Conservation (phyloP, 805 yeast species). For the Candida sanyiensis region DNA sequence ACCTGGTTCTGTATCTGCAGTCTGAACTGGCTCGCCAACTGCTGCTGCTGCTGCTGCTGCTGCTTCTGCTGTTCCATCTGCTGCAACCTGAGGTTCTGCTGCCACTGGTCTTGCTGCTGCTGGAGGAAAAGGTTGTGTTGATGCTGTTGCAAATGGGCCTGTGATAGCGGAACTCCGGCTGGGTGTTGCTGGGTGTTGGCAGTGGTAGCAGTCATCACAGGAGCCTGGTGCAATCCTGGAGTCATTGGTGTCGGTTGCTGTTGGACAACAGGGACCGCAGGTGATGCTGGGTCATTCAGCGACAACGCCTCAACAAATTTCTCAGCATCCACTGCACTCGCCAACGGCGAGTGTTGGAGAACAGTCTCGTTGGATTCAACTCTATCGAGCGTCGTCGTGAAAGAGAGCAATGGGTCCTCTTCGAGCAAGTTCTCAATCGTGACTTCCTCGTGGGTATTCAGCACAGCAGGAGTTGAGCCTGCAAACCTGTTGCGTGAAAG, state of each 20-base stretch:
- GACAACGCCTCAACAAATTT: constrained; percentile 8
- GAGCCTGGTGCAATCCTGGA: too few species aligned
- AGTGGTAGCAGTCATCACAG: not conserved
- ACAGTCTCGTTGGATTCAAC: constrained; percentile 27
- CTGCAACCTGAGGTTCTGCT: not conserved
- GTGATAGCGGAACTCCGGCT: not conserved
- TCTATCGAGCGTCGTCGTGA: constrained; percentile 24
- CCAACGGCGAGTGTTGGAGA: constrained; percentile 17
- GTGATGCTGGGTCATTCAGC: constrained; percentile 8
- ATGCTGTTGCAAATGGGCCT: constrained; percentile 9
- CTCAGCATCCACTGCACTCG: constrained; percentile 10
- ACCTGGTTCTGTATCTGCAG: constrained; percentile 18
- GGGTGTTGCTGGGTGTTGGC: not conserved
- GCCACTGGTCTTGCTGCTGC: constrained; percentile 5
- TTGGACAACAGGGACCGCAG: not conserved
- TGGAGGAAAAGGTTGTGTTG: not conserved
- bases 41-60: constrained; percentile 10
- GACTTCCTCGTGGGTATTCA: constrained; percentile 12
- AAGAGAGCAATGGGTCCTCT: constrained; percentile 25
- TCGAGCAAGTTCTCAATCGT: constrained; percentile 23
- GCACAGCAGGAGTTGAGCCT: not conserved
- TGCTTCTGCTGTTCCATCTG: constrained; percentile 8
- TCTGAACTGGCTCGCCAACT: constrained; percentile 14
- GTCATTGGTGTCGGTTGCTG: too few species aligned
- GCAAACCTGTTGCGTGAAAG: constrained; percentile 13